Evolutionary conservation across 495 filamentous ascomycete species (phyloP).

Genomic region (Penicillium daleae): DNA sequence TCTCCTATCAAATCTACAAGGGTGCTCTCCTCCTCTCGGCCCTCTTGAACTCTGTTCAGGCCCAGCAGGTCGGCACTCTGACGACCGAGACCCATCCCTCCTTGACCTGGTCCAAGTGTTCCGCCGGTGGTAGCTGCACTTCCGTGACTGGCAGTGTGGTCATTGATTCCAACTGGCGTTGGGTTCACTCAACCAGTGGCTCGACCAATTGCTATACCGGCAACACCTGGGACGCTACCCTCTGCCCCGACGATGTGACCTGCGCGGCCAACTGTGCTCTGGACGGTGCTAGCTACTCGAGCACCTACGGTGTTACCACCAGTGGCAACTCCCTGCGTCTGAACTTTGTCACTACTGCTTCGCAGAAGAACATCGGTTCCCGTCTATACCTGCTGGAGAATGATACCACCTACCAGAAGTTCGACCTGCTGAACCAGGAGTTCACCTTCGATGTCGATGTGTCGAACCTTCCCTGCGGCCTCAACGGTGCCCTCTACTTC

Average conservation of each 20-base stretch:
- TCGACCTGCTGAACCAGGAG: slow-evolving; percentile 63
- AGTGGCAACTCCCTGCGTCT: slow-evolving; percentile 57
- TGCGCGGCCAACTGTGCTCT: slow-evolving; percentile 64
- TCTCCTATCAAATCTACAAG: slow-evolving; percentile 31
- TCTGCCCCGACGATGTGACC: slow-evolving; percentile 56
- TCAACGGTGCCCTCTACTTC: slow-evolving; percentile 75
- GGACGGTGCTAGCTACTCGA: slow-evolving; percentile 62
- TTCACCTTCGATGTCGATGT: slow-evolving; percentile 72
- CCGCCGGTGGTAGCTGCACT: slow-evolving; percentile 54
- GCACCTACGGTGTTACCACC: slow-evolving; percentile 60
- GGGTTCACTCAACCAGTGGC: slow-evolving; percentile 55
- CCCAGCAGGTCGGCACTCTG: slow-evolving; percentile 51
- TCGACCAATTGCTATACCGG: slow-evolving; percentile 70
- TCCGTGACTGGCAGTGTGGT: slow-evolving; percentile 56
- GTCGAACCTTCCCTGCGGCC: slow-evolving; percentile 66
- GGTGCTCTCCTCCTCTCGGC: slow-evolving; percentile 27
- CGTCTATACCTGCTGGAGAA: slow-evolving; percentile 63
- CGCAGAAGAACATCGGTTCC: slow-evolving; percentile 55
- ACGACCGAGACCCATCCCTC: slow-evolving; percentile 62
- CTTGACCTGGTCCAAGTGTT: slow-evolving; percentile 61
- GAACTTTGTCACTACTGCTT: slow-evolving; percentile 54
- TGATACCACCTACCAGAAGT: slow-evolving; percentile 60
- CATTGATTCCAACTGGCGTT: slow-evolving; percentile 69
- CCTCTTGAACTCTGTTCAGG: slow-evolving; percentile 30
- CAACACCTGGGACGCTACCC: slow-evolving; percentile 55